Evolutionary conservation across 768 basidiomycete genomes (phyloP).

Genomic region (Lanmaoa rubissima): DNA sequence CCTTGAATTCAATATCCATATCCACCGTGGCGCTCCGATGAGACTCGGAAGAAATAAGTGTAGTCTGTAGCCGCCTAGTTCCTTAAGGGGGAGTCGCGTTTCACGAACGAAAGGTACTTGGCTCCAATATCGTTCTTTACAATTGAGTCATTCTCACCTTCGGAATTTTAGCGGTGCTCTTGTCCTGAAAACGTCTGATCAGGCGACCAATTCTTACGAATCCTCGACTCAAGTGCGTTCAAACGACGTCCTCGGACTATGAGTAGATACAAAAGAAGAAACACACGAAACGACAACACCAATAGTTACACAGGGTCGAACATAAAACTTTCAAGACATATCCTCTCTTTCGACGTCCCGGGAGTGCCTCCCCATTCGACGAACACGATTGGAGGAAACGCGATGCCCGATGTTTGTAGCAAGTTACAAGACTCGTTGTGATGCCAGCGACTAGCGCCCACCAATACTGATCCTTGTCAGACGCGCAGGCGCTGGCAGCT

Average conservation of each 20-base stretch:
- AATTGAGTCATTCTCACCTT: background rate
- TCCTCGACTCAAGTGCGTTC: constrained; percentile 10
- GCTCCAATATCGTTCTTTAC: background rate
- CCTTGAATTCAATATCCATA: too few species aligned
- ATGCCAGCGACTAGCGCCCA: too few species aligned
- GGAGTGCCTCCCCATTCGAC: too few species aligned
- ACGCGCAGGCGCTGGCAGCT: too few species aligned
- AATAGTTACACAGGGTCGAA: background rate
- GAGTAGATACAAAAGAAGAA: background rate
- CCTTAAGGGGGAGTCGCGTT: background rate
- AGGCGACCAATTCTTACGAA: background rate
- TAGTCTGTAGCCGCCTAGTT: background rate
- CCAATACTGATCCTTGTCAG: too few species aligned
- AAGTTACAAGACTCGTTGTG: too few species aligned
- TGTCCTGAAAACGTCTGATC: background rate
- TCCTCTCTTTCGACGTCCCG: background rate
- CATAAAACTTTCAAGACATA: background rate
- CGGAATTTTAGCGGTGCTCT: background rate
- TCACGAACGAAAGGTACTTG: background rate
- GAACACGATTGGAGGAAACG: too few species aligned
- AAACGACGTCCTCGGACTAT: constrained; percentile 1
- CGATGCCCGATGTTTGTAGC: background rate
- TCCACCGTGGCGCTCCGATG: background rate
- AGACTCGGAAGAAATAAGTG: background rate
- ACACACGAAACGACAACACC: too few species aligned